Conservation (phyloP, 352 stramenopile genomes). For the Discostella stelligera region DNA sequence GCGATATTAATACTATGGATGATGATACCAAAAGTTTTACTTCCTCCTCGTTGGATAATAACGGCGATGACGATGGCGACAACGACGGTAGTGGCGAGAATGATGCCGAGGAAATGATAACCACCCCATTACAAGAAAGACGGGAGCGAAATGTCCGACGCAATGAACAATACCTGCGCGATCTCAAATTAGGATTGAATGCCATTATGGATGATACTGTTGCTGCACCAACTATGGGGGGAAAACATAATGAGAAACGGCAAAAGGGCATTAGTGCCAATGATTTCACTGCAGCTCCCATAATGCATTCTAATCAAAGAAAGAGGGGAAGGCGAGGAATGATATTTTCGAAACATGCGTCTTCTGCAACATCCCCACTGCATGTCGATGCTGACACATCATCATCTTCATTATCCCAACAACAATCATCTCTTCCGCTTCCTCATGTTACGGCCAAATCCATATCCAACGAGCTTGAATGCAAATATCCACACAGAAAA, state of each 20-base stretch:
- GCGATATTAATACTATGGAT: too few species aligned
- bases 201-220: not conserved
- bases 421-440: not conserved
- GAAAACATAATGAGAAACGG: not conserved
- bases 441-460: not conserved
- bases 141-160: conserved; percentile 12
- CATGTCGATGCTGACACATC: not conserved
- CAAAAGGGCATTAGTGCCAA: not conserved
- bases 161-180: conserved; percentile 9
- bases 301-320: not conserved
- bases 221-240: not conserved
- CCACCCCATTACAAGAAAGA: conserved; percentile 5
- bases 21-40: not conserved
- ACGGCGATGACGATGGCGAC: not conserved
- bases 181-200: conserved; percentile 16
- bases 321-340: conserved; percentile 13
- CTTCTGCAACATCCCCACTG: not conserved
- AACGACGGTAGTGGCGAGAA: not conserved
- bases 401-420: not conserved
- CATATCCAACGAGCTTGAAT: conserved; percentile 16
- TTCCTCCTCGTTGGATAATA: not conserved
- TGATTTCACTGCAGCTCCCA: not conserved
- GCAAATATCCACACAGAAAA: conserved; percentile 23
- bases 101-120: not conserved
- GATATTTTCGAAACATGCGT: not conserved